These are phyloP conservation scores for Botrytis deweyae DNA, from an alignment of 2,329 filamentous ascomycete species.

Conservation along the genomic window DNA sequence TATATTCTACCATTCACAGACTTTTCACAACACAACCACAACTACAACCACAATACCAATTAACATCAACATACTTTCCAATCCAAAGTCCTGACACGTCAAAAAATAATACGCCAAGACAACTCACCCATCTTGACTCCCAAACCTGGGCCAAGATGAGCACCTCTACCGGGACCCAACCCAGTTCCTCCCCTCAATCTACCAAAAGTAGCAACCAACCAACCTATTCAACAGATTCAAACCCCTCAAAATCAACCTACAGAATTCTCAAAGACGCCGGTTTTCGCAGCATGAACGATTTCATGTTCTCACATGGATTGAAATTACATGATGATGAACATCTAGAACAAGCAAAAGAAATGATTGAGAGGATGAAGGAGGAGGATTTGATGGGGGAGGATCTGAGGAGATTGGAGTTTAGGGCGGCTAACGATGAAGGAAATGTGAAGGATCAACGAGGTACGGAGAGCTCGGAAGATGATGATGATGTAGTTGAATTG, in stretches of 20 bases:
- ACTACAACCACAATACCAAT: not conserved
- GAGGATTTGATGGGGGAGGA: not conserved
- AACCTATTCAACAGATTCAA: not conserved
- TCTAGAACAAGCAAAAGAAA: not conserved
- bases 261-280: not conserved
- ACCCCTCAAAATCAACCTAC: not conserved
- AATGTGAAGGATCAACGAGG: not conserved
- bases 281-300: not conserved
- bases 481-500: not conserved
- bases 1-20: too few relatives aligned
- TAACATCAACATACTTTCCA: not conserved
- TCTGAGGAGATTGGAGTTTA: not conserved
- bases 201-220: fast-evolving
- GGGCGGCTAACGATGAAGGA: not conserved
- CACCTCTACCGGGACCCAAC: not conserved
- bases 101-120: not conserved
- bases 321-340: not conserved
- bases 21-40: not conserved
- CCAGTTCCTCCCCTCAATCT: not conserved
- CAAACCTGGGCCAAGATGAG: not conserved
- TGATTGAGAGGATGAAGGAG: not conserved
- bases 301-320: not conserved
- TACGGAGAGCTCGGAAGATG: not conserved
- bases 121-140: too few relatives aligned
- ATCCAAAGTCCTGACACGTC: not conserved